phyloP scores from a whole-genome alignment of 139 green algal genomes.

The Protoeuglena noctilucae region DNA sequence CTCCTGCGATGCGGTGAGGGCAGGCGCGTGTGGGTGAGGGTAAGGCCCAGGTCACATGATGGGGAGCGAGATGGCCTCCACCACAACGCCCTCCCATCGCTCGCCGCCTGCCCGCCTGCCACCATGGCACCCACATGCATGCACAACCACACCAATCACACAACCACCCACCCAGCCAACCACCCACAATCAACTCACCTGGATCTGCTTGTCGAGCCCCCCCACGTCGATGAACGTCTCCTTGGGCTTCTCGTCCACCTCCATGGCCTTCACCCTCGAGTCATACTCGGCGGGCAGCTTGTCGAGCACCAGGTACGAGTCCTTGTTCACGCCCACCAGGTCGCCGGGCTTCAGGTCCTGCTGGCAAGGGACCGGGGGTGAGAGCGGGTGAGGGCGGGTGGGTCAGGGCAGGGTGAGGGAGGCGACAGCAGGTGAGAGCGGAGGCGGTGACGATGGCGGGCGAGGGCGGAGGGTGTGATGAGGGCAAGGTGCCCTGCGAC shows the following conservation, averaged over 20 bases:
- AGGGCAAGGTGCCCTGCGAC: no score
- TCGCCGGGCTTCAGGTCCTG: slow-evolving; percentile 68
- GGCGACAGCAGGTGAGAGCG: no score
- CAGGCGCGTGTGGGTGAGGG: background rate
- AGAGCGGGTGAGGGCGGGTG: no score
- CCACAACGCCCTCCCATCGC: no score
- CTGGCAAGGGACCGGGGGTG: no score
- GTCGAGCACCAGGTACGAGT: slow-evolving; percentile 95
- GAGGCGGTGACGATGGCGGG: no score
- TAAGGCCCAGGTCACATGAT: background rate
- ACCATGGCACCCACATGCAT: no score
- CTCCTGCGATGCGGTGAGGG: slow-evolving; percentile 74
- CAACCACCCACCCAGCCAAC: background rate
- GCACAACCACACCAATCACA: slow-evolving; percentile 1
- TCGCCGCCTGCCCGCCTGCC: no score
- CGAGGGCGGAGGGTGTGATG: no score
- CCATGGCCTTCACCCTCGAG: slow-evolving; percentile 87
- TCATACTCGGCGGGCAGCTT: slow-evolving; percentile 96
- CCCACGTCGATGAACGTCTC: slow-evolving; percentile 98
- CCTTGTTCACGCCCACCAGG: slow-evolving; percentile 98
- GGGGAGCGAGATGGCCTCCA: no score
- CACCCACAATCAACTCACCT: slow-evolving; percentile 13
- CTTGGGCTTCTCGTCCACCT: slow-evolving; percentile 95
- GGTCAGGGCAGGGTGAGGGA: no score
- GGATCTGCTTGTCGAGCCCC: slow-evolving; percentile 93